phyloP scores from a whole-genome alignment of 1,284 basidiomycete species.

The Boletus smithii region DNA sequence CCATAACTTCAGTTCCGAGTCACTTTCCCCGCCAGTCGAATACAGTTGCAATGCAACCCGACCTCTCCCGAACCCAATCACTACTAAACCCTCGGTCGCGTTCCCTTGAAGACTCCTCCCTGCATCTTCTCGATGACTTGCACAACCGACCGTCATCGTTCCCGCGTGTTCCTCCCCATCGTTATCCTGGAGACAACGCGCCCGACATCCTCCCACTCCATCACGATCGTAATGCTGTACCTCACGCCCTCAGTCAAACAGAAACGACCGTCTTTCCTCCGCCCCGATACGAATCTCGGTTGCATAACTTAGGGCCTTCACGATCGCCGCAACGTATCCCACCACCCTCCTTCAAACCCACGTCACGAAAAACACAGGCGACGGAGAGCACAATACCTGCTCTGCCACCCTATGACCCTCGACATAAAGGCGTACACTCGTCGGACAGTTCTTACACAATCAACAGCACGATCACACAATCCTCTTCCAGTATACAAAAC shows the following conservation, averaged over 20 bases:
- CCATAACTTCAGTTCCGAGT: slow-evolving; percentile 1
- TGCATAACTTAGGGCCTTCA: slow-evolving; percentile 7
- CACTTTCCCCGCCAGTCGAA: slow-evolving; percentile 6
- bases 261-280: slow-evolving; percentile 22
- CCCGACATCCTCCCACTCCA: slow-evolving; percentile 9
- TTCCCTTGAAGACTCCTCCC: neutral
- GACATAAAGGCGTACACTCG: slow-evolving; percentile 13
- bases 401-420: neutral
- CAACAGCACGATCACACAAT: slow-evolving; percentile 1
- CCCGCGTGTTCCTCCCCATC: slow-evolving; percentile 14
- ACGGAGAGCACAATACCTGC: slow-evolving; percentile 1
- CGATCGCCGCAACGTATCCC: slow-evolving; percentile 8
- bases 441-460: slow-evolving; percentile 8
- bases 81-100: slow-evolving; percentile 5
- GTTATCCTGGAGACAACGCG: slow-evolving; percentile 7
- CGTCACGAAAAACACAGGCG: slow-evolving; percentile 4
- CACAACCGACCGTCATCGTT: slow-evolving; percentile 7
- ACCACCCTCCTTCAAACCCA: slow-evolving; percentile 2
- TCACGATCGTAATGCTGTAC: slow-evolving; percentile 7
- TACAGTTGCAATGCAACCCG: slow-evolving; percentile 1
- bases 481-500: slow-evolving; percentile 14
- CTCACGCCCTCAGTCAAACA: slow-evolving; percentile 15
- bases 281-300: slow-evolving; percentile 19
- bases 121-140: neutral
- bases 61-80: slow-evolving; percentile 14